Percentiles rank a stretch among this genome's conserved stretches.
Evolutionary conservation across 495 filamentous ascomycete genomes (phyloP).

Genomic region (Aspergillus conjunctus): DNA sequence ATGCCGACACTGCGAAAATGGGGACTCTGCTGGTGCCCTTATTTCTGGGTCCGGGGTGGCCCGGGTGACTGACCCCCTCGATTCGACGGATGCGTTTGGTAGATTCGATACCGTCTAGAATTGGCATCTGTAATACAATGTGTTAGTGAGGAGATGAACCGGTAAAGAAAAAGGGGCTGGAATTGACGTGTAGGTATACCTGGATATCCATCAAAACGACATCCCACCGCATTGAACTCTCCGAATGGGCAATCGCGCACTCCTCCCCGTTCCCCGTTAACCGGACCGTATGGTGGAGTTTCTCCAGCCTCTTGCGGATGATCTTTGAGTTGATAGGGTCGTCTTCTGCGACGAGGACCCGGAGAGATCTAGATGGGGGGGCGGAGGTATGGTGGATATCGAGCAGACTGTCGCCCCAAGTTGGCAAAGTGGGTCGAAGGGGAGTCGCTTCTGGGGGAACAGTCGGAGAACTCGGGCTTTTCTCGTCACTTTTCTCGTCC

Average conservation of each 20-base stretch:
- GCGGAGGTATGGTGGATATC: neutral
- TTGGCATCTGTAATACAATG: constrained; percentile 72
- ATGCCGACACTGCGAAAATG: constrained; percentile 90
- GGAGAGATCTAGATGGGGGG: constrained; percentile 20
- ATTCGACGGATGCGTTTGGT: constrained; percentile 79
- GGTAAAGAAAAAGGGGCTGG: constrained; percentile 22
- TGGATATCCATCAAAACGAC: constrained; percentile 98
- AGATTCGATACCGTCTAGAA: constrained; percentile 82
- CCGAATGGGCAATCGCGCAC: constrained; percentile 69
- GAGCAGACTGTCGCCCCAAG: no score
- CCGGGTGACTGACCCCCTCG: constrained; percentile 50
- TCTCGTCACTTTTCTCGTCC: no score
- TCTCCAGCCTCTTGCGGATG: constrained; percentile 79
- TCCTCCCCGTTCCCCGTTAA: constrained; percentile 86
- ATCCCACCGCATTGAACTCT: constrained; percentile 64
- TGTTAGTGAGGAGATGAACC: constrained; percentile 9
- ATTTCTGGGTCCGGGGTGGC: constrained; percentile 34
- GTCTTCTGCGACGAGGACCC: constrained; percentile 85
- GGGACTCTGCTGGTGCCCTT: constrained; percentile 46
- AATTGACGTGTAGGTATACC: no score
- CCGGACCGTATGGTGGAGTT: constrained; percentile 70
- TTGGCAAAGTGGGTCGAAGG: no score
- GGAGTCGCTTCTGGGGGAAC: no score
- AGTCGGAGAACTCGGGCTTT: no score
- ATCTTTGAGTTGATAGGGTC: constrained; percentile 93